Evolutionary conservation across 164 flowering plant genomes (phyloP), one percentile per base, ranked within the genome.

Genomic region (Berberis vulgaris): DNA sequence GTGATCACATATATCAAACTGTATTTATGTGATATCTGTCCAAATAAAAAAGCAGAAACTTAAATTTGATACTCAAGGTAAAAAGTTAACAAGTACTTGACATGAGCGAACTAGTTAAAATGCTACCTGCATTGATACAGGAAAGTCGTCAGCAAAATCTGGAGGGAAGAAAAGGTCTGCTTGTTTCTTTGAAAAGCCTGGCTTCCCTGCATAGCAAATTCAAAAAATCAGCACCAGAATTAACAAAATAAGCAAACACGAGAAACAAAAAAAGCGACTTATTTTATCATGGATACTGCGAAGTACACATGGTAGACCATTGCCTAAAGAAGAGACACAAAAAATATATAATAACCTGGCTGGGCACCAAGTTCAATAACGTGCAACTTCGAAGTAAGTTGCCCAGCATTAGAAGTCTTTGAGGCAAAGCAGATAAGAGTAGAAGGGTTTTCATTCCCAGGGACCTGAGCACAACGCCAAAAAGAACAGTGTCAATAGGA

Each of bases 91-190:
- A 43, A 49, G 13, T 43, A 57, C 0, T 26, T 26, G 26, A 26
- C 26, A 26, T 26, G 26, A 26, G 26, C 26, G 26, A 52, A 41
- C 2, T 8, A 42, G 13, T 9, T 43, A 50, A 63, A 43, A 9
- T 42, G 5, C 6, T 71, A 91, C 99, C 99, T 95, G 99, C 99
- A 95, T 95, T 44, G 99, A 82, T 40, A 95, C 99, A 7, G 99
- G 99, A 63, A 95, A 95, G 64, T 95, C 99, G 72, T 95, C 99
- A 41, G 88, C 94, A 85, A 95, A 95, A 77, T 95, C 99, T n/a
- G 97, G 99, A 49, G 99, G 99, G 67, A 95, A 95, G 81, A 95
- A 95, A 45, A 95, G 92, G 76, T 95, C 99, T 64, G 99, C 97
- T 65, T 95, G 97, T 67, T 85, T 95, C 83, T 95, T 95, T 46